A percentile compares a stretch with the other conserved stretches of the same genome.
These are phyloP conservation scores for Cyberlindnera maritima DNA, from an alignment of 805 yeast species.

Conservation along the genomic window DNA sequence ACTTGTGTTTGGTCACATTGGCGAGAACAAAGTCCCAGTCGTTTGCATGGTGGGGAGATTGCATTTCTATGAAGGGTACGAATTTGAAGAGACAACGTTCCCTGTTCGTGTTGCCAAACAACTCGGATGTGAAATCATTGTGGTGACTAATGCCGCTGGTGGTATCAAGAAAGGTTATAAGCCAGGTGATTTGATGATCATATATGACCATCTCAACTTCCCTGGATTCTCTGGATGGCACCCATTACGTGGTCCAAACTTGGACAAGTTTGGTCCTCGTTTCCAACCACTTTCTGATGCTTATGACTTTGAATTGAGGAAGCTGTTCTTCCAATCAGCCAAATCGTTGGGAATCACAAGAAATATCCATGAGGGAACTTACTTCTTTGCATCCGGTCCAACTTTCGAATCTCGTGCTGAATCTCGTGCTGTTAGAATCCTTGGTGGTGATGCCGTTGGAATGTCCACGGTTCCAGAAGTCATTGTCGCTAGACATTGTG, in stretches of 20 bases:
- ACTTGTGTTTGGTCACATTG: conserved; percentile 75
- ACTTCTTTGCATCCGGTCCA: conserved; percentile 87
- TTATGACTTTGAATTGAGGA: conserved; percentile 71
- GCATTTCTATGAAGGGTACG: conserved; percentile 90
- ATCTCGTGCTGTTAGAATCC: conserved; percentile 60
- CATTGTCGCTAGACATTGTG: conserved; percentile 85
- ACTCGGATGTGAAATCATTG: conserved; percentile 57
- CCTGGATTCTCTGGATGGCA: conserved; percentile 91
- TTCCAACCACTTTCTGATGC: conserved; percentile 89
- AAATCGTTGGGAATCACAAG: conserved; percentile 48
- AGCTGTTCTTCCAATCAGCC: conserved; percentile 54
- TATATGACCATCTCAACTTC: conserved; percentile 83
- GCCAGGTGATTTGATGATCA: conserved; percentile 90
- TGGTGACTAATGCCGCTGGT: conserved; percentile 97
- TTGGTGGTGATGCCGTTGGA: conserved; percentile 95
- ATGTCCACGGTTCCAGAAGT: conserved; percentile 99
- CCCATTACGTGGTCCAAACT: conserved; percentile 85
- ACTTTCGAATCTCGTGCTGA: conserved; percentile 93
- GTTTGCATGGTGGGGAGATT: conserved; percentile 92
- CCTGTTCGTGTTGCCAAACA: conserved; percentile 75
- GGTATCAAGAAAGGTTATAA: conserved; percentile 65
- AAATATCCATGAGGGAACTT: conserved; percentile 80
- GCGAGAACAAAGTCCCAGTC: conserved; percentile 67
- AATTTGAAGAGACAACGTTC: conserved; percentile 76
- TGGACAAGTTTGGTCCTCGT: conserved; percentile 78